Percentiles rank a stretch among this genome's conserved stretches.
Evolutionary conservation across 441 rosid genomes (phyloP).

Genomic region (Brassica balearica): DNA sequence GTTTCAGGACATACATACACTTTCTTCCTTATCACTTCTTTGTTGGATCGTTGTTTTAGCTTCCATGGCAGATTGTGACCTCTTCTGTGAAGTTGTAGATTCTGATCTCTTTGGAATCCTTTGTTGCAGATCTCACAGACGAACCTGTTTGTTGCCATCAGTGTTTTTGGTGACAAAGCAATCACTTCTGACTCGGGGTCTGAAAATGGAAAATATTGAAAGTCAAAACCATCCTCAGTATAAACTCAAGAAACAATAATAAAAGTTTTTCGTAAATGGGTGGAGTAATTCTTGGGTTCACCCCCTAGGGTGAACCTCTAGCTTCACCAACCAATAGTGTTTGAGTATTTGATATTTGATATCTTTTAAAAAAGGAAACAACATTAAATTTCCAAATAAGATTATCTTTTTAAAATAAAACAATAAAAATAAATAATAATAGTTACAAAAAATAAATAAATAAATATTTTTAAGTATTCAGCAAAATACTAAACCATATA

Average conservation of each 20-base stretch:
- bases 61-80: constrained; percentile 93
- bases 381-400: no score
- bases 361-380: no score
- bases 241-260: background rate
- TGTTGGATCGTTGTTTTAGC: constrained; percentile 75
- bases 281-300: no score
- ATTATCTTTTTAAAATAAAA: no score
- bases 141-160: constrained; percentile 82
- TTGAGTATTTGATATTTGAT: no score
- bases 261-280: background rate
- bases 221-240: constrained; percentile 2
- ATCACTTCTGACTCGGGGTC: constrained; percentile 94
- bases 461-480: no score
- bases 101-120: constrained; percentile 90
- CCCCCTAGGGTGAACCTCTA: no score
- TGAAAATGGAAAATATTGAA: constrained; percentile 32
- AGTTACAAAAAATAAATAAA: no score
- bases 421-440: no score
- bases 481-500: no score
- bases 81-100: constrained; percentile 81
- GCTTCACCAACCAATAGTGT: no score
- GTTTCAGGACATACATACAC: constrained; percentile 84
- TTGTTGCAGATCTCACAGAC: constrained; percentile 87
- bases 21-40: constrained; percentile 69
- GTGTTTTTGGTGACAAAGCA: constrained; percentile 81